Evolutionary conservation across 2,329 filamentous ascomycete genomes (phyloP).

Genomic region (Metarhizium sp.): DNA sequence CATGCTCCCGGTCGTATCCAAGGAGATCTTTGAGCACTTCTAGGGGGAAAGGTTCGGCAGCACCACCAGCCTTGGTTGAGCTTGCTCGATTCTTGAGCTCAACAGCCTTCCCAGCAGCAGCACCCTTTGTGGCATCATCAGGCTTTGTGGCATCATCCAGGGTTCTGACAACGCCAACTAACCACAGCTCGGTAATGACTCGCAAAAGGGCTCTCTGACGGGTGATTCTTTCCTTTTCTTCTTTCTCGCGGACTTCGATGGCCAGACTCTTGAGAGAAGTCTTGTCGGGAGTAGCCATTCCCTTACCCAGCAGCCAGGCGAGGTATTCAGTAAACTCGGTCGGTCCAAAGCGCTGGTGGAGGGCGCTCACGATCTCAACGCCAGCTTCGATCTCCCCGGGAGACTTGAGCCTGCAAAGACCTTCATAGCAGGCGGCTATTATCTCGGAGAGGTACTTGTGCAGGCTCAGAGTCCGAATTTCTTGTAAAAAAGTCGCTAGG

Average conservation of each 20-base stretch:
- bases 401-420: slow-evolving; percentile 82
- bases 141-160: slow-evolving; percentile 57
- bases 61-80: slow-evolving; percentile 49
- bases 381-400: slow-evolving; percentile 87
- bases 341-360: slow-evolving; percentile 90
- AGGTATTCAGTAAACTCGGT: slow-evolving; percentile 84
- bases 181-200: slow-evolving; percentile 92
- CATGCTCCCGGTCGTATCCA: slow-evolving; percentile 85
- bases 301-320: slow-evolving; percentile 85
- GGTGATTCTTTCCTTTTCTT: slow-evolving; percentile 86
- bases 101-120: slow-evolving; percentile 47
- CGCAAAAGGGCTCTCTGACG: slow-evolving; percentile 80
- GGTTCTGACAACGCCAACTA: slow-evolving; percentile 79
- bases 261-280: slow-evolving; percentile 67
- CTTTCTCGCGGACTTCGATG: slow-evolving; percentile 78
- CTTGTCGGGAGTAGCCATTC: slow-evolving; percentile 85
- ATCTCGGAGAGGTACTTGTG: slow-evolving; percentile 97
- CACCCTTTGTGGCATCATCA: slow-evolving; percentile 53
- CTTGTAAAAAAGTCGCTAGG: slow-evolving; percentile 75
- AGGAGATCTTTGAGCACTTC: slow-evolving; percentile 97
- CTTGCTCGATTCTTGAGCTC: slow-evolving; percentile 46
- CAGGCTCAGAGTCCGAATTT: slow-evolving; percentile 81
- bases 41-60: slow-evolving; percentile 85
- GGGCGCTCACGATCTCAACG: slow-evolving; percentile 86
- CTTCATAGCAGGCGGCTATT: slow-evolving; percentile 90